phyloP scores from a whole-genome alignment of 805 yeast species.

The Yarrowia sp. region DNA sequence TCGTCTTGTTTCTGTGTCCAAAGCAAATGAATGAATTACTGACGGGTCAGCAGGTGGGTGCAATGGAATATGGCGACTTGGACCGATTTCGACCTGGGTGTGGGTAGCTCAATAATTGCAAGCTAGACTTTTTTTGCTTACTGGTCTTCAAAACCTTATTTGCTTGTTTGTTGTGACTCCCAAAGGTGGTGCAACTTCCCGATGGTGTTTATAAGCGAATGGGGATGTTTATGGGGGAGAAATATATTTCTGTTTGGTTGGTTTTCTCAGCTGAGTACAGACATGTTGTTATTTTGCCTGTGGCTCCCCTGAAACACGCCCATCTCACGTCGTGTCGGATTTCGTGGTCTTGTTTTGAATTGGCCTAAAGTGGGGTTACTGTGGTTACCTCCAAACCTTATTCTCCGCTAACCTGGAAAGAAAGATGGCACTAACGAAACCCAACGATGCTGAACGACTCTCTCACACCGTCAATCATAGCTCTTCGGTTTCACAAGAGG shows the following conservation, averaged over 20 bases:
- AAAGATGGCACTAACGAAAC: slow-evolving; percentile 4
- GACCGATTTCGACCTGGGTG: neutral
- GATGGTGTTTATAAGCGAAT: neutral
- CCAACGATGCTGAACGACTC: neutral
- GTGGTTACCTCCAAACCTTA: slow-evolving; percentile 16
- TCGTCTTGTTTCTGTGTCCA: slow-evolving; percentile 3
- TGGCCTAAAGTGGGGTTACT: slow-evolving; percentile 23
- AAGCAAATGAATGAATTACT: slow-evolving; percentile 21
- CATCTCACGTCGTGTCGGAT: slow-evolving; percentile 5
- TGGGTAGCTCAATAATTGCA: slow-evolving; percentile 7
- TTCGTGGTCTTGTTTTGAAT: slow-evolving; percentile 33
- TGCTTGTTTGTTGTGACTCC: slow-evolving; percentile 30
- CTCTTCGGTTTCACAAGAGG: neutral
- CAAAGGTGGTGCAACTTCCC: slow-evolving; percentile 3
- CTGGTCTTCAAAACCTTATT: slow-evolving; percentile 6
- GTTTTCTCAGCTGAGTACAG: too few species aligned
- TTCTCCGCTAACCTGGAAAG: too few species aligned
- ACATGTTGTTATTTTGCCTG: neutral
- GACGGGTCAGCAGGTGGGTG: slow-evolving; percentile 17
- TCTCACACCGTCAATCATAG: neutral
- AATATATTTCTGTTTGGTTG: too few species aligned
- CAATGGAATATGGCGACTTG: slow-evolving; percentile 1
- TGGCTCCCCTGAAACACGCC: neutral
- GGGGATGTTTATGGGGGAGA: neutral
- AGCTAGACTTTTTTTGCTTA: slow-evolving; percentile 8